Evolutionary conservation across 106 monocot genomes (phyloP), one percentile per base, ranked within the genome.

Genomic region (Gastrodia elata): DNA sequence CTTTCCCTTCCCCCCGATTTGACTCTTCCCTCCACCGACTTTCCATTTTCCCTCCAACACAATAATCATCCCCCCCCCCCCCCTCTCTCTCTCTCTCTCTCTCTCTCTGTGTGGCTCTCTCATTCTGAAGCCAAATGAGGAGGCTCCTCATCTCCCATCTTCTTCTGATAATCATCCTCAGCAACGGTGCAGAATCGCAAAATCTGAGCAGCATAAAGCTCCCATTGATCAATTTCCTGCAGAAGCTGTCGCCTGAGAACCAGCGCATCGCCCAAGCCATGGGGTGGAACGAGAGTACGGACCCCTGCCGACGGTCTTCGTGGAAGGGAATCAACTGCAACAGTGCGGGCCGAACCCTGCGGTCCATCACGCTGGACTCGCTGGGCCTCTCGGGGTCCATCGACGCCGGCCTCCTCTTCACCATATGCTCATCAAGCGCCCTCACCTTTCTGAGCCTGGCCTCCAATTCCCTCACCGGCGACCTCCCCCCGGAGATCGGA

Each of bases 141-240:
- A 16, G 44, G 56, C 49, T 75, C 77, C 24, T 39, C 57, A 28
- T 77, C 72, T 16, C 37, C n/a, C 15, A 75, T 75, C 24, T 75
- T 27, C 70, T 78, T 52, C 56, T 74, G 10, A 20, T 48, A 39
- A n/a, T n/a, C n/a, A n/a, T n/a, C n/a, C n/a, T n/a, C n/a, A n/a
- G n/a, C n/a, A 25, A 2, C 61, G 4, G 30, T 0, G 49, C 35
- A 2, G 71, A 2, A 33, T 65, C 75, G 0, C 75, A 70, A 13
- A 33, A 68, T 13, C 11, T 24, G 6, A 65, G 35, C 1, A 71
- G n/a, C 33, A 34, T 79, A 6, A 78, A 41, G 81, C 73, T 6
- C 43, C 68, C 76, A 27, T 81, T 87, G 38, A 32, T 84, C 44
- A 15, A 35, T 8, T 87, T 87, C 48, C 78, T 87, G 18, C 36